phyloP scores from a whole-genome alignment of 2,329 filamentous ascomycete genomes.

The Didymosphaeria variabile region DNA sequence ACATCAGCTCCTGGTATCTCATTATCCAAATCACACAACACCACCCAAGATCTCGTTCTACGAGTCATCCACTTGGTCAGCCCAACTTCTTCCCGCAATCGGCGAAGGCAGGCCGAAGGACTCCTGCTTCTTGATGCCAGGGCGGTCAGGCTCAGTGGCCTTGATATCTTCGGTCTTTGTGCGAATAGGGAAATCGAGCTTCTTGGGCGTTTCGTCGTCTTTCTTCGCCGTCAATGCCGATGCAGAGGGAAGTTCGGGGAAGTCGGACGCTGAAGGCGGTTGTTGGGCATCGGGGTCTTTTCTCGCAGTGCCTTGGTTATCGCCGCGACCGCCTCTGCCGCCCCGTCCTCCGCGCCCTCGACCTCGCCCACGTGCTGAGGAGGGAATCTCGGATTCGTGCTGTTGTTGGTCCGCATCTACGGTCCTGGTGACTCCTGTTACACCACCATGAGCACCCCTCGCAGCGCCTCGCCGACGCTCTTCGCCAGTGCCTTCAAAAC shows the following conservation, averaged over 20 bases:
- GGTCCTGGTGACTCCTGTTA: constrained; percentile 30
- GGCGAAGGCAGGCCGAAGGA: constrained; percentile 44
- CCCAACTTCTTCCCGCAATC: constrained; percentile 52
- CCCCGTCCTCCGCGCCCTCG: constrained; percentile 45
- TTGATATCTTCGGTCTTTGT: constrained; percentile 30
- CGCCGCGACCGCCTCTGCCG: constrained; percentile 37
- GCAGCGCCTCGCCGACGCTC: constrained; percentile 55
- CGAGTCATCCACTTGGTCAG: constrained; percentile 53
- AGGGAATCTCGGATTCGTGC: constrained; percentile 23
- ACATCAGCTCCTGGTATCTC: neutral
- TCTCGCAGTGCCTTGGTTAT: constrained; percentile 24
- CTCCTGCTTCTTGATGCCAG: constrained; percentile 41
- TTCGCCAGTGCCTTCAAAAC: constrained; percentile 55
- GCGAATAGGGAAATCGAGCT: constrained; percentile 42
- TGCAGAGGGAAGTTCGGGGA: constrained; percentile 54
- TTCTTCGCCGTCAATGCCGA: constrained; percentile 17
- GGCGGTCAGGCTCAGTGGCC: constrained; percentile 31
- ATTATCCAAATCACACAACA: neutral
- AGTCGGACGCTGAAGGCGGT: constrained; percentile 54
- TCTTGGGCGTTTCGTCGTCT: constrained; percentile 29
- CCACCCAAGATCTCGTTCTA: neutral
- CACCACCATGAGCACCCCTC: constrained; percentile 62
- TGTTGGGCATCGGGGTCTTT: constrained; percentile 28
- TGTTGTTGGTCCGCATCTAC: constrained; percentile 23
- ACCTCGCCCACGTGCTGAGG: constrained; percentile 13